Evolutionary conservation across 345 rosid genomes (phyloP), one percentile per base, ranked within the genome.

Genomic region (Euphorbia pulcherrima): DNA sequence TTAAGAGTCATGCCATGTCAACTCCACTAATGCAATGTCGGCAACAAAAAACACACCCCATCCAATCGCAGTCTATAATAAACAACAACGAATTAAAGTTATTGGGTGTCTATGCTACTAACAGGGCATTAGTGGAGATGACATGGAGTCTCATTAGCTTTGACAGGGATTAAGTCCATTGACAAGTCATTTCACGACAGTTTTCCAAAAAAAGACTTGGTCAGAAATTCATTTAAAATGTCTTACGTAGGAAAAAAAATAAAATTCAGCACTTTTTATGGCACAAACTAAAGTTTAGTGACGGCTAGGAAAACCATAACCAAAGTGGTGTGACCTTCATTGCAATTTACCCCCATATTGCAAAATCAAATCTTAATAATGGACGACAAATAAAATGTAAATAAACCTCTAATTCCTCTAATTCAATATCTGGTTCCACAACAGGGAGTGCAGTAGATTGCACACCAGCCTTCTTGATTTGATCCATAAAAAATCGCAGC

Each of bases 371-470:
- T 28, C 9, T 29, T 60, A 46, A 62, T 27, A 33, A 44, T 29
- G 71, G 47, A 73, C 58, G 35, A 51, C 20, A 33, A 65, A 9
- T 23, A 58, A 59, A 18, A 30, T 46, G 27, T 68, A 70, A 64
- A 80, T 52, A 62, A 58, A 93, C 98, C 98, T 93, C 97, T 68
- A 93, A 79, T 60, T 89, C 90, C 80, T 90, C 96, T 79, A 93
- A 81, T 70, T 89, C 94, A 74, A 85, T 64, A 75, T 93, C 97
- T 46, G 87, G 86, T 67, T 88, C 94, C 68, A 85, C 60, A 64
- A 78, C 84, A 70, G 84, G 86, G 68, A 67, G 87, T n/a, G 78
- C 72, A 52, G 83, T 83, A 78, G 89, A 85, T 54, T 80, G 75
- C 64, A 90, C 79, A 75, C 96, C 88, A 73, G 98, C 98, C 81